phyloP scores from a whole-genome alignment of 2,329 filamentous ascomycete species.

The Sclerotinia spermophila region DNA sequence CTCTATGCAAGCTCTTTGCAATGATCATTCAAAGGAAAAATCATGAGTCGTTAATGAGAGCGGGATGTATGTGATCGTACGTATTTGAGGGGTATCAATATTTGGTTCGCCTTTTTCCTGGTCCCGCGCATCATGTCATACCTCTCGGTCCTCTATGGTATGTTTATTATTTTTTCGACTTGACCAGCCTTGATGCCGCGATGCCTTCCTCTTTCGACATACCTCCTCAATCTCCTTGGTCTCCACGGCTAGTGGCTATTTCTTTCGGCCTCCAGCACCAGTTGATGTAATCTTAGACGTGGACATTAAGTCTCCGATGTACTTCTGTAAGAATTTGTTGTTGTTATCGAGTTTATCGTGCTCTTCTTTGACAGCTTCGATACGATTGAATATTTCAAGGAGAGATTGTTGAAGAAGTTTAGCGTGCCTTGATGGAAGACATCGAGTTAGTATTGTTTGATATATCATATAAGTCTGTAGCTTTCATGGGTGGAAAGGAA shows the following conservation, averaged over 20 bases:
- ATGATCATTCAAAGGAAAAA: constrained; percentile 10
- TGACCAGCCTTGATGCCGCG: constrained; percentile 15
- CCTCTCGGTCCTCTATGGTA: constrained; percentile 11
- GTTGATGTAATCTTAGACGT: constrained; percentile 67
- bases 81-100: constrained; percentile 12
- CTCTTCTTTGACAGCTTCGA: constrained; percentile 90
- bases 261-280: constrained; percentile 33
- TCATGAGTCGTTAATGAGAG: constrained; percentile 14
- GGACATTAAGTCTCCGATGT: constrained; percentile 94
- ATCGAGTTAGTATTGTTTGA: constrained; percentile 18
- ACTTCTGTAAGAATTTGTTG: constrained; percentile 96
- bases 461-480: not conserved
- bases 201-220: constrained; percentile 14
- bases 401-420: constrained; percentile 85
- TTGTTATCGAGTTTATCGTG: constrained; percentile 96
- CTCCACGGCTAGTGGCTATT: constrained; percentile 24
- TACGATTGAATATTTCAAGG: constrained; percentile 83
- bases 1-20: constrained; percentile 16
- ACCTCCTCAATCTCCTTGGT: constrained; percentile 16
- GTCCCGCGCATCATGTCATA: constrained; percentile 8
- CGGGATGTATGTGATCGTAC: constrained; percentile 9
- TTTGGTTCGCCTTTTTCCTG: constrained; percentile 10
- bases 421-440: constrained; percentile 64
- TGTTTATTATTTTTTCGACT: constrained; percentile 13
- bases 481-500: too few relatives aligned